Evolutionary conservation across 73 alveolate species (phyloP).

Genomic region (Paramecium primaurelia): DNA sequence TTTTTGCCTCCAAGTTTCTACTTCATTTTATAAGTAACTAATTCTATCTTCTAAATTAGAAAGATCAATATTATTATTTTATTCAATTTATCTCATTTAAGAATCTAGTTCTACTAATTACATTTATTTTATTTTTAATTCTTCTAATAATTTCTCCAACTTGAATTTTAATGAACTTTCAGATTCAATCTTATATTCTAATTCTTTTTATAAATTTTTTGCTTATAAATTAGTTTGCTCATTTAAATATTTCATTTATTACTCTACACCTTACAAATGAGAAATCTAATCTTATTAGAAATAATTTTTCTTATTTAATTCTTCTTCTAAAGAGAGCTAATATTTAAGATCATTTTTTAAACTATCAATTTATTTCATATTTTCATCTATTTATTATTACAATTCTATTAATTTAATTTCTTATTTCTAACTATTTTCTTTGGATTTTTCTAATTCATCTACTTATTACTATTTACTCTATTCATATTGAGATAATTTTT

Average conservation of each 20-base stretch:
- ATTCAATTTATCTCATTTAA: background rate
- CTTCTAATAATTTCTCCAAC: background rate
- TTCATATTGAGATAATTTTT: background rate
- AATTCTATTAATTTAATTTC: background rate
- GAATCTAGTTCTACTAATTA: background rate
- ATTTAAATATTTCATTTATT: background rate
- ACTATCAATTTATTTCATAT: background rate
- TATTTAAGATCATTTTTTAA: background rate
- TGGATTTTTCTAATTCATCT: background rate
- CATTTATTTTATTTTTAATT: background rate
- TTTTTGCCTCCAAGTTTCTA: background rate
- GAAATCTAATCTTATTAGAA: background rate
- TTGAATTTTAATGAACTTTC: slow-evolving; percentile 12
- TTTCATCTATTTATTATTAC: background rate
- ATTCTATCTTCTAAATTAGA: background rate
- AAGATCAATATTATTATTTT: background rate
- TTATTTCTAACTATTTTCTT: background rate
- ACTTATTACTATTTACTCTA: background rate
- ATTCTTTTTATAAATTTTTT: background rate
- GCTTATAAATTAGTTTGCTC: background rate
- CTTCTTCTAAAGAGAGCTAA: background rate
- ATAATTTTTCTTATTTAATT: background rate
- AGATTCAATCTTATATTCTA: background rate
- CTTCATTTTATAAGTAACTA: background rate
- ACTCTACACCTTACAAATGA: background rate